Evolutionary conservation across 768 basidiomycete species (phyloP).

Genomic region (Tylopilus cervinicoccineus): DNA sequence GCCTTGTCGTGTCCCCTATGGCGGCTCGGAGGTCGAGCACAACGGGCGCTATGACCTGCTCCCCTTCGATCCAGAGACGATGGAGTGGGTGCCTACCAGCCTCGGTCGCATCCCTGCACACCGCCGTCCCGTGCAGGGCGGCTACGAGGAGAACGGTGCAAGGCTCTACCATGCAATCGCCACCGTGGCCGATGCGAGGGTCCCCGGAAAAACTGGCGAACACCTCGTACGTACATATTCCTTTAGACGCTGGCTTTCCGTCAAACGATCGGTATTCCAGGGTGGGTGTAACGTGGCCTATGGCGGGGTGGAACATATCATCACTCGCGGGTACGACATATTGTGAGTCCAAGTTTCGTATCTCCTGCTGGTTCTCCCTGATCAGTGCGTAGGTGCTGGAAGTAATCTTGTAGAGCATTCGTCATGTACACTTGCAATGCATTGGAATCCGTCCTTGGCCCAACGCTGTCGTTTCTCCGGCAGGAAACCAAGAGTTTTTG

Average conservation of each 20-base stretch:
- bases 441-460: not conserved
- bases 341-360: constrained; percentile 31
- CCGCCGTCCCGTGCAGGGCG: constrained; percentile 62
- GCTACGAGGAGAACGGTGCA: constrained; percentile 65
- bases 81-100: constrained; percentile 71
- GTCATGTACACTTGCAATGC: not conserved
- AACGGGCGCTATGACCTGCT: constrained; percentile 70
- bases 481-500: constrained; percentile 1
- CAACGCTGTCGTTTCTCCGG: not conserved
- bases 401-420: constrained; percentile 1
- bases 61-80: constrained; percentile 58
- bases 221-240: constrained; percentile 51
- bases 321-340: constrained; percentile 40
- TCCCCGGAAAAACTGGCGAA: constrained; percentile 73
- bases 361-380: not conserved
- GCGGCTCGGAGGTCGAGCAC: constrained; percentile 57
- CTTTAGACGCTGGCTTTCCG: not conserved
- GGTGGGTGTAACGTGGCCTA: constrained; percentile 41
- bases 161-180: constrained; percentile 69
- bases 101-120: constrained; percentile 57
- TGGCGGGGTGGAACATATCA: constrained; percentile 34
- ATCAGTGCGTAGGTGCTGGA: constrained; percentile 37
- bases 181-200: constrained; percentile 43
- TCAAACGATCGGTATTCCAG: constrained; percentile 19
- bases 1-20: constrained; percentile 57